These are phyloP conservation scores for Colletotrichum spaethianum DNA, from an alignment of 2,329 filamentous ascomycete genomes.

Conservation along the genomic window DNA sequence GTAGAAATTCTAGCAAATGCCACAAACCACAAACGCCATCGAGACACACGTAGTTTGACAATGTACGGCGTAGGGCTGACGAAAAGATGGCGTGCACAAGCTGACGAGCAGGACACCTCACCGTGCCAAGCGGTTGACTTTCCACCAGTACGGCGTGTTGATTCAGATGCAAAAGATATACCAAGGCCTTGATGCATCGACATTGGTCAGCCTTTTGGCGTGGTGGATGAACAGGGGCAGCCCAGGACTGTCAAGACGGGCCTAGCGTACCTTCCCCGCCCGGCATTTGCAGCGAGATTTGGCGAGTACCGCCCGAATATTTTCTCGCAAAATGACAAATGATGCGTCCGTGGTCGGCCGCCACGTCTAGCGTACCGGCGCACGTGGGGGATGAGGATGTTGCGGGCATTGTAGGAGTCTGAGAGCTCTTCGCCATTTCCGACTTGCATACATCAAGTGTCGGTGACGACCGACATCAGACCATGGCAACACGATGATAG, in stretches of 20 bases:
- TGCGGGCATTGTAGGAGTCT: neutral
- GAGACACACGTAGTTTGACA: neutral
- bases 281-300: conserved; percentile 27
- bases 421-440: conserved; percentile 31
- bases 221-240: conserved; percentile 6
- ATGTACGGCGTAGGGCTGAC: conserved; percentile 4
- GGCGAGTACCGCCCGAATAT: neutral
- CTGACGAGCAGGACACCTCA: conserved; percentile 7
- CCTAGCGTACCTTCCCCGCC: conserved; percentile 19
- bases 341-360: neutral
- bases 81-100: neutral
- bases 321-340: neutral
- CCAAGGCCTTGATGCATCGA: neutral
- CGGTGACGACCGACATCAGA: conserved; percentile 23
- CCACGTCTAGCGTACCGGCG: conserved; percentile 9
- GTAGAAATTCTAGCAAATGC: neutral
- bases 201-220: neutral
- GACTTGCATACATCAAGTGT: conserved; percentile 1
- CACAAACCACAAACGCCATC: neutral
- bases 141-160: neutral
- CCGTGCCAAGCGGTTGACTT: neutral
- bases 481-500: neutral
- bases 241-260: conserved; percentile 11
- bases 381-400: neutral
- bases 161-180: neutral